Conservation (phyloP, 176 grass and related monocot species). For the Raddia guianensis region DNA sequence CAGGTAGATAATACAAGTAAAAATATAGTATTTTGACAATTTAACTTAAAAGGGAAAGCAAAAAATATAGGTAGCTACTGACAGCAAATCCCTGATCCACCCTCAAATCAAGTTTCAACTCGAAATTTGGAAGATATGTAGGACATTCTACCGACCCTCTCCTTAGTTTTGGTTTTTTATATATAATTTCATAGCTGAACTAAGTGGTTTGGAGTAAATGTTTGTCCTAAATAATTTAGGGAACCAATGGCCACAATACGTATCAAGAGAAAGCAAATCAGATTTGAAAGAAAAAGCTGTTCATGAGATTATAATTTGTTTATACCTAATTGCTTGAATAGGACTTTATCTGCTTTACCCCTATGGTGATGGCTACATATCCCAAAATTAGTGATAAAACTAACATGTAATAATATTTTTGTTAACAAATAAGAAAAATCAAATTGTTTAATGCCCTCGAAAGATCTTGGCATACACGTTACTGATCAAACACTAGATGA, state of each 20-base stretch:
- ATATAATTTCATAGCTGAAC: background rate
- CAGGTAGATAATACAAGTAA: background rate
- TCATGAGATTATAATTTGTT: background rate
- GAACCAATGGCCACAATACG: background rate
- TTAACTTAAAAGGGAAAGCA: background rate
- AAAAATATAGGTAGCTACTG: slow-evolving; percentile 4
- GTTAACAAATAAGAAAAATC: background rate
- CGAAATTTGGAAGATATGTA: slow-evolving; percentile 14
- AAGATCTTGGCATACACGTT: background rate
- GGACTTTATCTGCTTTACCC: background rate
- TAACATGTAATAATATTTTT: background rate
- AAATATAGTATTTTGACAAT: background rate
- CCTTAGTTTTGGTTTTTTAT: background rate
- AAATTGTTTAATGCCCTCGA: slow-evolving; percentile 23
- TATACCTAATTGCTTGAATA: background rate
- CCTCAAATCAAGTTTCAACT: background rate
- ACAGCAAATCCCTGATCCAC: background rate
- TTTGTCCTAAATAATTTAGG: background rate
- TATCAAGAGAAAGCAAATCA: background rate
- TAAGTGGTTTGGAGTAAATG: background rate
- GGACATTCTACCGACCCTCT: background rate
- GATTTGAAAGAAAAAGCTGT: background rate
- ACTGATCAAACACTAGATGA: background rate
- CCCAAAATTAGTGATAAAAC: slow-evolving; percentile 19
- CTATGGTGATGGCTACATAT: slow-evolving; percentile 21